Evolutionary conservation across 768 basidiomycete species (phyloP).

Genomic region (Leccinum variicolor): DNA sequence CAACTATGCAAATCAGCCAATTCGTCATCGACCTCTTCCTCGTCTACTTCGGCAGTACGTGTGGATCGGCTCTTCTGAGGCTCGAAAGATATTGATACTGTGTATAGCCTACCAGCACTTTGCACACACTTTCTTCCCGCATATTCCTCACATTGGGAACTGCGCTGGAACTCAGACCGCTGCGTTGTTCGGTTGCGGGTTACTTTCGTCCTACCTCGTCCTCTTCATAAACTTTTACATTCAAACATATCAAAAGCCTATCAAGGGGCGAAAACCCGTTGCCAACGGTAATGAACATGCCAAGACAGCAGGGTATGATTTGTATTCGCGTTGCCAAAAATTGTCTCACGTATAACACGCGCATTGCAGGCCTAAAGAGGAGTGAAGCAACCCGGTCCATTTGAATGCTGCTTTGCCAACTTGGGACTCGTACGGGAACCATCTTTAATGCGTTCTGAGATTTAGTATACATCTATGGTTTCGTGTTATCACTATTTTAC

Average conservation of each 20-base stretch:
- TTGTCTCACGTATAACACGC: background rate
- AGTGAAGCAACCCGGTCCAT: conserved; percentile 19
- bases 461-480: conserved; percentile 13
- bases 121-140: conserved; percentile 55
- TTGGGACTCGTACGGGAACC: background rate
- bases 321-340: background rate
- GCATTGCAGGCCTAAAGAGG: conserved; percentile 31
- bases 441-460: conserved; percentile 12
- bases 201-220: conserved; percentile 87
- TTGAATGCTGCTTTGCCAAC: background rate
- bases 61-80: background rate
- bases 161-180: conserved; percentile 90
- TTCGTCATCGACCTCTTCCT: conserved; percentile 89
- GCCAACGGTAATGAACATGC: conserved; percentile 47
- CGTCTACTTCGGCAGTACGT: conserved; percentile 95
- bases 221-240: conserved; percentile 97
- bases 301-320: conserved; percentile 32
- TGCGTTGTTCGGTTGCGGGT: conserved; percentile 83
- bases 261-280: conserved; percentile 29
- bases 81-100: conserved; percentile 7
- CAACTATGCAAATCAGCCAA: conserved; percentile 94
- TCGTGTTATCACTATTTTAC: conserved; percentile 15
- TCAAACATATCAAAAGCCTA: conserved; percentile 75
- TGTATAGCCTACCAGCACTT: conserved; percentile 76
- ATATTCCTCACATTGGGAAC: conserved; percentile 68